Conservation (phyloP, 2,329 filamentous ascomycete species). For the Botrytis medusae region DNA sequence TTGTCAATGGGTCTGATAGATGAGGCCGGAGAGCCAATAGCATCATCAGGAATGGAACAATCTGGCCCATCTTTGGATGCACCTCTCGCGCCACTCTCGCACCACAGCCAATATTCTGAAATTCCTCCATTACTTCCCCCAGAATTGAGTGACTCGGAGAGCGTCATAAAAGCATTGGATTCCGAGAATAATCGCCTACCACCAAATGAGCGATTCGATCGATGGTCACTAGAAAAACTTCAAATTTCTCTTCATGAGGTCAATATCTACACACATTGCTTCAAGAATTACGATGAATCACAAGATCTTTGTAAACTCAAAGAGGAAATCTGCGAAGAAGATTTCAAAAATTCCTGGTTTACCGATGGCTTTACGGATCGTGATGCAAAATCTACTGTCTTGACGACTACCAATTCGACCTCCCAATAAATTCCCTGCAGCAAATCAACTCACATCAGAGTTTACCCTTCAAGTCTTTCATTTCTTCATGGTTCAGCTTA, state of each 20-base stretch:
- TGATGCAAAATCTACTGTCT: background rate
- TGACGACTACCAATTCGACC: background rate
- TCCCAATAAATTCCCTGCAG: background rate
- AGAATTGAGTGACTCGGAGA: background rate
- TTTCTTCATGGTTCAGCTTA: background rate
- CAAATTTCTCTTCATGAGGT: conserved; percentile 31
- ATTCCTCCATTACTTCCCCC: conserved; percentile 25
- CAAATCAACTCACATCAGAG: no score
- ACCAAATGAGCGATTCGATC: conserved; percentile 26
- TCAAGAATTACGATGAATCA: background rate
- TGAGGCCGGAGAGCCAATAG: conserved; percentile 29
- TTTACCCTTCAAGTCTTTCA: background rate
- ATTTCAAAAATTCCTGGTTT: conserved; percentile 30
- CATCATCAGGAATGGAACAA: conserved; percentile 23
- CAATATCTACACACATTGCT: conserved; percentile 25
- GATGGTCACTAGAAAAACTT: conserved; percentile 30
- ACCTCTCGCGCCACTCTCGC: conserved; percentile 17
- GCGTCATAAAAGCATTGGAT: background rate
- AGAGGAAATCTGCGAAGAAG: conserved; percentile 24
- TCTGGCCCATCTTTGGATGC: conserved; percentile 1
- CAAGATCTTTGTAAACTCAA: background rate
- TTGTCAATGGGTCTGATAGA: conserved; percentile 30
- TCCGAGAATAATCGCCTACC: conserved; percentile 14
- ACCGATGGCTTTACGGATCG: conserved; percentile 22
- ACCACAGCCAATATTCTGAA: no score